Conservation (phyloP, 495 filamentous ascomycete species). For the Talaromyces adpressus region DNA sequence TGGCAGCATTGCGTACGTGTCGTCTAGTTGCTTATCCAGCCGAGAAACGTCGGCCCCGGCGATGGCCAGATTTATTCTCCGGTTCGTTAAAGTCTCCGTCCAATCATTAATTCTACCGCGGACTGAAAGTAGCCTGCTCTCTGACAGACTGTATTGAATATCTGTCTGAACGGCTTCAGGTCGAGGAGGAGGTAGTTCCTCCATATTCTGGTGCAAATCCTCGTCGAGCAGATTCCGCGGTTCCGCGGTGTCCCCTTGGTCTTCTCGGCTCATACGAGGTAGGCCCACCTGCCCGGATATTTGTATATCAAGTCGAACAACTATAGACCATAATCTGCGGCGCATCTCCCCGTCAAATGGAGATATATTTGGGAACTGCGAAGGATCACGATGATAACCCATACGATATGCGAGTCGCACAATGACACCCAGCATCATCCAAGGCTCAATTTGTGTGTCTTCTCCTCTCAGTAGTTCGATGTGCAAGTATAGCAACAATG, state of each 20-base stretch:
- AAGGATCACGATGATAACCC: constrained; percentile 29
- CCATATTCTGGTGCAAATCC: constrained; percentile 21
- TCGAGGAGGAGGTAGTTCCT: constrained; percentile 18
- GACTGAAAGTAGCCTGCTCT: constrained; percentile 25
- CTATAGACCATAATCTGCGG: constrained; percentile 19
- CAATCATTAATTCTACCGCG: constrained; percentile 47
- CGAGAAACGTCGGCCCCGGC: not conserved
- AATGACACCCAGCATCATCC: constrained; percentile 18
- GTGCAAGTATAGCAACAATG: constrained; percentile 20
- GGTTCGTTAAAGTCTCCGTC: constrained; percentile 61
- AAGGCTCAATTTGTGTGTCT: constrained; percentile 15
- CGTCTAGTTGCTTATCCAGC: constrained; percentile 26
- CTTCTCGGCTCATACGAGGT: constrained; percentile 22
- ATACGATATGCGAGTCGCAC: constrained; percentile 22
- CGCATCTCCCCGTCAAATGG: constrained; percentile 25
- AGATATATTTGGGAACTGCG: constrained; percentile 17
- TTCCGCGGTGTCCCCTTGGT: constrained; percentile 26
- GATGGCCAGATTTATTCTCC: constrained; percentile 60
- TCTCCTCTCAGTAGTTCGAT: constrained; percentile 13
- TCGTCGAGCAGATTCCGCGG: constrained; percentile 26
- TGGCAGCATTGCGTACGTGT: constrained; percentile 28
- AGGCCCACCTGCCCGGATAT: constrained; percentile 27
- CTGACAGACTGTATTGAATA: constrained; percentile 31
- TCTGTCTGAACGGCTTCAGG: constrained; percentile 25
- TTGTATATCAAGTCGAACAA: constrained; percentile 19